Percentiles rank a stretch among this genome's conserved stretches.
phyloP scores from a whole-genome alignment of 257 asterid genomes.

The Nicotiana undulata region DNA sequence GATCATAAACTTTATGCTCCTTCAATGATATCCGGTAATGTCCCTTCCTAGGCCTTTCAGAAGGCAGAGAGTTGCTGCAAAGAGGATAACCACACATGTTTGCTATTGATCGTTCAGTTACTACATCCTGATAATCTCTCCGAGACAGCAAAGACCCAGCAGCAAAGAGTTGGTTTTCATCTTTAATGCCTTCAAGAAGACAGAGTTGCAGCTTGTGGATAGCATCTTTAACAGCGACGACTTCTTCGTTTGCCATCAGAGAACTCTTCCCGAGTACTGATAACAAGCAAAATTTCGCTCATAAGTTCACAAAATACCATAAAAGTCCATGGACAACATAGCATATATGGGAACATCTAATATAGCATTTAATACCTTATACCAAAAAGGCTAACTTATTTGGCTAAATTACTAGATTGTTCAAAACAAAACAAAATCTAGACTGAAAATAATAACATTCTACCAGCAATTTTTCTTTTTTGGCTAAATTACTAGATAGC shows the following conservation, averaged over 20 bases:
- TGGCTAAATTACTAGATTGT: too few species aligned
- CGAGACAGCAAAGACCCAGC: constrained; percentile 63
- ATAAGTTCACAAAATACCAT: not conserved
- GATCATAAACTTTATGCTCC: constrained; percentile 91
- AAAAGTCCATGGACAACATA: not conserved
- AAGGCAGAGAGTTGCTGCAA: constrained; percentile 51
- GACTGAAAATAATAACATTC: too few species aligned
- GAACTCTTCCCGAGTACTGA: not conserved
- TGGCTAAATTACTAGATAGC: too few species aligned
- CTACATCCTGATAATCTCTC: constrained; percentile 74
- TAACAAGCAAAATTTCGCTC: not conserved
- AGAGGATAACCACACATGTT: constrained; percentile 81
- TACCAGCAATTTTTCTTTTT: too few species aligned
- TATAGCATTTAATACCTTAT: not conserved
- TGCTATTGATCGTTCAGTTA: constrained; percentile 70
- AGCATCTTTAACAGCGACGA: constrained; percentile 52
- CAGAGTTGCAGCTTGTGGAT: constrained; percentile 62
- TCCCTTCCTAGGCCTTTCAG: constrained; percentile 65
- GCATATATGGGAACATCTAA: not conserved
- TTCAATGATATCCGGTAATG: constrained; percentile 68
- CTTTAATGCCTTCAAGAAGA: constrained; percentile 75
- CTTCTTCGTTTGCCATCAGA: constrained; percentile 42
- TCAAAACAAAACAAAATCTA: too few species aligned
- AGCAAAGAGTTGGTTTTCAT: constrained; percentile 49
- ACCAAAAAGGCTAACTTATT: not conserved